Evolutionary conservation across 768 basidiomycete genomes (phyloP).

Genomic region (Suillus occidentalis): DNA sequence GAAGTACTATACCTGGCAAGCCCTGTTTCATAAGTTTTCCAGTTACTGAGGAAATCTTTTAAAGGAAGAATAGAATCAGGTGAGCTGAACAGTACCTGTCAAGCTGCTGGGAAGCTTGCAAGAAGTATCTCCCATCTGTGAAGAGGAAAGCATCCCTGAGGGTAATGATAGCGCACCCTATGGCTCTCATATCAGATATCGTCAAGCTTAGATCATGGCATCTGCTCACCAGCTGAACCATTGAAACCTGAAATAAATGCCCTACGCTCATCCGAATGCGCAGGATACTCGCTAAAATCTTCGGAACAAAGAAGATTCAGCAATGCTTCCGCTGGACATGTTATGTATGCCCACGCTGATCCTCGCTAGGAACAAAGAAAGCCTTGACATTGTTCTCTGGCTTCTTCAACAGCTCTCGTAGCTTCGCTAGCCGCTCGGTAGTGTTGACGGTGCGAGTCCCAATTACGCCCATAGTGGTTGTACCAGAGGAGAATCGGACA

Average conservation of each 20-base stretch:
- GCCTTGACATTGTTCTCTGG: constrained; percentile 59
- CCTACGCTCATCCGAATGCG: constrained; percentile 79
- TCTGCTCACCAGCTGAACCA: constrained; percentile 81
- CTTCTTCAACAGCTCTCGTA: constrained; percentile 71
- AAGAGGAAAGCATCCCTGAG: constrained; percentile 74
- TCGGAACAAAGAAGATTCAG: constrained; percentile 2
- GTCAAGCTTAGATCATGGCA: background rate
- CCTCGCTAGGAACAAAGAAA: constrained; percentile 86
- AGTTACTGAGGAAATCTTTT: constrained; percentile 54
- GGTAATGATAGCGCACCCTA: constrained; percentile 80
- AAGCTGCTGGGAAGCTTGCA: constrained; percentile 90
- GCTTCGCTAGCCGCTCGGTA: constrained; percentile 54
- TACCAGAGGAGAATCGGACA: constrained; percentile 13
- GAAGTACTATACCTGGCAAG: constrained; percentile 54
- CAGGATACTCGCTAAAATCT: constrained; percentile 91
- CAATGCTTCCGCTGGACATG: background rate
- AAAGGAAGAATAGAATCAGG: background rate
- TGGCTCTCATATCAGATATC: constrained; percentile 11
- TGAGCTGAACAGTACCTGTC: constrained; percentile 55
- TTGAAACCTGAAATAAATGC: constrained; percentile 92
- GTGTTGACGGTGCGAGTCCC: constrained; percentile 56
- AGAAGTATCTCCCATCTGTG: constrained; percentile 94
- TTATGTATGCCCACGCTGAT: constrained; percentile 67
- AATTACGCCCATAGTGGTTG: constrained; percentile 36
- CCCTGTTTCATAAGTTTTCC: constrained; percentile 94